Evolutionary conservation across 352 stramenopile genomes (phyloP).

Genomic region (Sclerospora graminicola): DNA sequence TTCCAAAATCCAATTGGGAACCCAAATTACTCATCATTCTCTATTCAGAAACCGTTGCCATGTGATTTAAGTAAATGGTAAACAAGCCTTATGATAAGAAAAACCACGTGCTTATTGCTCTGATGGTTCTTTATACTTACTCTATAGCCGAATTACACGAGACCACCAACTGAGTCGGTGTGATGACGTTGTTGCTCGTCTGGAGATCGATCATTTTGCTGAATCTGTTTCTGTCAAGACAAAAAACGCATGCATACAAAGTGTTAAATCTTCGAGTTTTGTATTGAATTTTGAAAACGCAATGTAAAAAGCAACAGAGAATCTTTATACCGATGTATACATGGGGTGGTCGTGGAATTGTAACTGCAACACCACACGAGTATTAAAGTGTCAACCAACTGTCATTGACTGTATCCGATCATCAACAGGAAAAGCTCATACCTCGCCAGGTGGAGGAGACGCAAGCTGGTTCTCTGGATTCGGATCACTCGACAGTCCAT

Average conservation of each 20-base stretch:
- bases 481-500: slow-evolving; percentile 52
- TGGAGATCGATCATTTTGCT: slow-evolving; percentile 3
- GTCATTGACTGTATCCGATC: neutral
- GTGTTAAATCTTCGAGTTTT: no score
- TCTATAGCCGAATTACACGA: no score
- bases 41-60: no score
- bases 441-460: slow-evolving; percentile 47
- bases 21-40: no score
- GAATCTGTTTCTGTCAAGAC: slow-evolving; percentile 8
- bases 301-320: neutral
- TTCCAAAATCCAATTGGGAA: no score
- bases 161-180: slow-evolving; percentile 8
- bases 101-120: no score
- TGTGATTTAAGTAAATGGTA: no score
- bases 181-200: slow-evolving; percentile 7
- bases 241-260: slow-evolving; percentile 9
- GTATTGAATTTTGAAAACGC: neutral
- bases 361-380: slow-evolving; percentile 19
- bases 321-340: slow-evolving; percentile 25
- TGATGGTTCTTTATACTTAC: no score
- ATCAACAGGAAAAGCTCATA: slow-evolving; percentile 13
- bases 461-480: slow-evolving; percentile 52
- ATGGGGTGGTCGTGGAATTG: slow-evolving; percentile 24
- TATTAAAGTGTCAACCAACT: slow-evolving; percentile 10
- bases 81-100: no score